These are phyloP conservation scores for Scheffersomyces spartinae DNA, from an alignment of 805 yeast species.

Conservation along the genomic window DNA sequence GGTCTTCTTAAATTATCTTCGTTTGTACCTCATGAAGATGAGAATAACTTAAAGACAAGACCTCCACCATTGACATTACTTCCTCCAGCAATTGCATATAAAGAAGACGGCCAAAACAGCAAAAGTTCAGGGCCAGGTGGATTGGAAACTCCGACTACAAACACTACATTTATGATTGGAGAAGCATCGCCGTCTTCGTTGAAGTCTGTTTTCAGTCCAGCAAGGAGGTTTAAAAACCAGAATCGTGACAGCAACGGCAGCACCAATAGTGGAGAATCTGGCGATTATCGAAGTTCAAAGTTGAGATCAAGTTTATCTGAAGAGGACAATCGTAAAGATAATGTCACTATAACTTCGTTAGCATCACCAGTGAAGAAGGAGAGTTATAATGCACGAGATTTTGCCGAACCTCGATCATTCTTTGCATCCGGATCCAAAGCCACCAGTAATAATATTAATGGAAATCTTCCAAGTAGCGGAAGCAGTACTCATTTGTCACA, in stretches of 20 bases:
- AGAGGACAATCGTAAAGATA: too few relatives aligned
- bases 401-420: conserved; percentile 27
- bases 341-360: conserved; percentile 23
- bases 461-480: background rate
- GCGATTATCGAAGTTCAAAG: too few relatives aligned
- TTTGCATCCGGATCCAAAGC: conserved; percentile 10
- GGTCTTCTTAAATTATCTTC: conserved; percentile 6
- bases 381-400: conserved; percentile 9
- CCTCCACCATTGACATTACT: conserved; percentile 5
- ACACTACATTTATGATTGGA: conserved; percentile 18
- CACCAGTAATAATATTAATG: conserved; percentile 1
- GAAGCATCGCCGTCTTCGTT: conserved; percentile 24
- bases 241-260: conserved; percentile 1
- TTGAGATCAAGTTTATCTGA: too few relatives aligned
- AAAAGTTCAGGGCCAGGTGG: background rate
- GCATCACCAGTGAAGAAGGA: conserved; percentile 10
- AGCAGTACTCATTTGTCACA: conserved; percentile 2
- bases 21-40: conserved; percentile 9
- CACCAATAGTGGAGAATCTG: conserved; percentile 4
- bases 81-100: conserved; percentile 1
- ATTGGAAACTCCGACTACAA: background rate
- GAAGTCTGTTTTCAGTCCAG: conserved; percentile 26
- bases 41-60: conserved; percentile 2
- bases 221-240: conserved; percentile 18
- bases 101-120: conserved; percentile 1